Evolutionary conservation across 306 rosid species (phyloP), one percentile per base, ranked within the genome.

Genomic region (Pterocarpus macrocarpus): DNA sequence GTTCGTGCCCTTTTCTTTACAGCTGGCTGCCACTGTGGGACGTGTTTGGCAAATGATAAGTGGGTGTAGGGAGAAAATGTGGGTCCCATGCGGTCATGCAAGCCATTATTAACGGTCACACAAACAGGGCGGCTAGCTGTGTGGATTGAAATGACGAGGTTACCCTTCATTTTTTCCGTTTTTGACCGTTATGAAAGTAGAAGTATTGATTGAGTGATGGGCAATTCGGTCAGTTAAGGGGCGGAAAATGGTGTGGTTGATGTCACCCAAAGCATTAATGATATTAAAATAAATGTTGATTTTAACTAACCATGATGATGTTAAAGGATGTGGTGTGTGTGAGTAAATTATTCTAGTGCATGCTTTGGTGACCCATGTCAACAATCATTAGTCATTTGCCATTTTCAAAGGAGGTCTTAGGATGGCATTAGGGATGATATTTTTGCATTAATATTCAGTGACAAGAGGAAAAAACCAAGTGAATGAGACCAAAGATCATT

Each of bases 21-120:
- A 81, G 72, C 88, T 87, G 88, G 68, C 35, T 17, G 71, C 28
- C 85, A 74, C 71, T 69, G 76, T 44, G 28, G 50, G 59, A 7
- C 14, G 62, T 15, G 17, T 53, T 65, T 68, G 83, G 69, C 50
- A 36, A 28, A 64, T 85, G 78, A 85, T 62, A 32, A 50, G 75
- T 62, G 53, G 71, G 41, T 56, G 58, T 35, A 9, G 75, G 88
- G 43, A 66, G 53, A 62, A 62, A 65, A 63, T 63, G 81, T 15
- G 81, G 86, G 79, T 52, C 84, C 90, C 83, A 79, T 78, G 59
- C 52, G 32, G 76, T 70, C 77, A 78, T 49, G 76, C 67, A 65
- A 30, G 66, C 63, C 78, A 81, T 86, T 35, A 80, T 82, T 50
- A 86, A 78, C 77, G 88, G 89, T 77, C 88, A 81, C 82, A 72